Conservation (phyloP, 2,329 filamentous ascomycete species). For the Aspergillus sclerotialis region DNA sequence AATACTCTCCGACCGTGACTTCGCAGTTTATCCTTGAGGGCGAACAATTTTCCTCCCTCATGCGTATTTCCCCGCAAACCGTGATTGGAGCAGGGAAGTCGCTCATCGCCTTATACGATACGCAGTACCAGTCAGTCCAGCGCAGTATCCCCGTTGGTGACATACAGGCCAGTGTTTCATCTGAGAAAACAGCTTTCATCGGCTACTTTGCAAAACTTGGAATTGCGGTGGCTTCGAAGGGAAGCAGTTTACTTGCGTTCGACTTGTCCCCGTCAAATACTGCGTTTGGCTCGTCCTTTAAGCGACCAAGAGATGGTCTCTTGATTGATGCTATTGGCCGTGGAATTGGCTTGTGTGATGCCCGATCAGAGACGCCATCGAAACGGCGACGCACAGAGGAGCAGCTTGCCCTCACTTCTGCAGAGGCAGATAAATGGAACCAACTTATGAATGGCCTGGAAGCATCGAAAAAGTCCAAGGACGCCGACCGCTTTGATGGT, state of each 20-base stretch:
- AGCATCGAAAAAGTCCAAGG: conserved; percentile 17
- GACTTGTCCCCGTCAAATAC: conserved; percentile 32
- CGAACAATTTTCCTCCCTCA: conserved; percentile 33
- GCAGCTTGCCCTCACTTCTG: conserved; percentile 18
- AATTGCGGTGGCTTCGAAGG: conserved; percentile 35
- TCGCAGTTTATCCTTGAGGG: conserved; percentile 31
- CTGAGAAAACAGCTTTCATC: conserved; percentile 28
- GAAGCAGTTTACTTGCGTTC: conserved; percentile 37
- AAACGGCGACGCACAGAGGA: conserved; percentile 23
- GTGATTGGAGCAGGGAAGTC: conserved; percentile 36
- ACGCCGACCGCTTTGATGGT: conserved; percentile 27
- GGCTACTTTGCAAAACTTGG: conserved; percentile 39
- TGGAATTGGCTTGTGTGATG: conserved; percentile 28
- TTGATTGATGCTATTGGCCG: conserved; percentile 38
- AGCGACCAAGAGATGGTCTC: conserved; percentile 33
- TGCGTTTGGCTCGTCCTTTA: conserved; percentile 23
- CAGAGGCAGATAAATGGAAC: conserved; percentile 29
- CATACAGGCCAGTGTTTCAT: conserved; percentile 17
- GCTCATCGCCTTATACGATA: conserved; percentile 39
- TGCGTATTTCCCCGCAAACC: conserved; percentile 37
- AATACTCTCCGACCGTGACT: conserved; percentile 32
- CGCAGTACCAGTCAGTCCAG: conserved; percentile 41
- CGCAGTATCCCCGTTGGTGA: conserved; percentile 31
- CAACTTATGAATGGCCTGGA: conserved; percentile 23
- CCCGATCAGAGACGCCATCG: conserved; percentile 20